Percentiles rank a stretch among this genome's conserved stretches.
These are phyloP conservation scores for Aspergillus leporis DNA, from an alignment of 495 filamentous ascomycete species.

Conservation along the genomic window DNA sequence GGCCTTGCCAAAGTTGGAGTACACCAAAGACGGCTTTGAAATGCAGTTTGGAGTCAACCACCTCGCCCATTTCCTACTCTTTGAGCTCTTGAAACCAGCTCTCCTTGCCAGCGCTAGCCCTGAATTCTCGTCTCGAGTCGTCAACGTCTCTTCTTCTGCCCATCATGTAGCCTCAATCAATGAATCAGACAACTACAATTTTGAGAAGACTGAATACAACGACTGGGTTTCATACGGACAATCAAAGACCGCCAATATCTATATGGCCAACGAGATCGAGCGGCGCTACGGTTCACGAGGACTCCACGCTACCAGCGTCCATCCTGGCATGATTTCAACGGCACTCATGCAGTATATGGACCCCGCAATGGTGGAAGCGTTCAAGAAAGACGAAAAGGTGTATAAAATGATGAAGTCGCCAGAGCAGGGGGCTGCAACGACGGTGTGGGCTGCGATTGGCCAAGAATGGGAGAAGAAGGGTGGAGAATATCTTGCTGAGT, in stretches of 20 bases:
- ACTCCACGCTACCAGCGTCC: neutral
- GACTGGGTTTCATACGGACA: neutral
- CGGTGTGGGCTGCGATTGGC: conserved; percentile 4
- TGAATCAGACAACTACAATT: neutral
- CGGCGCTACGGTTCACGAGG: neutral
- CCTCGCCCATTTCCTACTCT: too few relatives aligned
- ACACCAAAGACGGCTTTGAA: too few relatives aligned
- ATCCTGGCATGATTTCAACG: neutral
- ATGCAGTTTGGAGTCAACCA: too few relatives aligned
- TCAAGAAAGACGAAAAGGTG: neutral
- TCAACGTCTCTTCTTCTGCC: neutral
- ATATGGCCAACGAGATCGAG: neutral
- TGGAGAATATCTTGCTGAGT: conserved; percentile 14
- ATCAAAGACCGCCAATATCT: neutral
- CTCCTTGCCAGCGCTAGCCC: too few relatives aligned
- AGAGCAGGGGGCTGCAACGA: conserved; percentile 15
- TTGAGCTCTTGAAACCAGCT: too few relatives aligned
- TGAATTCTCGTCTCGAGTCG: neutral
- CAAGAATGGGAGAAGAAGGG: conserved; percentile 10
- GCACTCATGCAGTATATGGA: neutral
- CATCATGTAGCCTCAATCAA: neutral
- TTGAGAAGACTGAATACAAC: neutral
- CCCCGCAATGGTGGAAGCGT: neutral
- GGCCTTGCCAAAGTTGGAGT: too few relatives aligned
- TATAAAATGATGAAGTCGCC: neutral